Evolutionary conservation across 148 eudicot species (phyloP).

Genomic region (Cornus controversa): DNA sequence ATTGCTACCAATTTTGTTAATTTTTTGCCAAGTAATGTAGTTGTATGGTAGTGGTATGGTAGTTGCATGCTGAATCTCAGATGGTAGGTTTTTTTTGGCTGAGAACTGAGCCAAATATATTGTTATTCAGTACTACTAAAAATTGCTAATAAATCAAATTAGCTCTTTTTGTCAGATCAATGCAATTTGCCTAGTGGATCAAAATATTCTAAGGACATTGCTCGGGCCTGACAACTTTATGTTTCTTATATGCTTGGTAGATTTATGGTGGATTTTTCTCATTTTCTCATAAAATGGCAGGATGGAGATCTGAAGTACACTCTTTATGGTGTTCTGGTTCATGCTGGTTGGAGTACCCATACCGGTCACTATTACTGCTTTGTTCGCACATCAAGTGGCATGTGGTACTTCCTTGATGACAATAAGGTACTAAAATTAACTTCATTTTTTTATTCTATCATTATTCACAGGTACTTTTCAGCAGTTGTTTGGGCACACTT

Average conservation of each 20-base stretch:
- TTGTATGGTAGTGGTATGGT: not conserved
- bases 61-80: not conserved
- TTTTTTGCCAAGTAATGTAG: not conserved
- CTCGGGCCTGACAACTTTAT: not conserved
- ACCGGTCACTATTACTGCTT: slow-evolving; percentile 94
- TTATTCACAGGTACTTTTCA: not conserved
- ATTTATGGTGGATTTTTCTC: not conserved
- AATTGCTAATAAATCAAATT: no score
- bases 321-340: slow-evolving; percentile 95
- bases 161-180: not conserved
- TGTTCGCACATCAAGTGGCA: slow-evolving; percentile 86
- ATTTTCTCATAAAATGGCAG: slow-evolving; percentile 29
- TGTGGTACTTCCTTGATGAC: slow-evolving; percentile 94
- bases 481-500: not conserved
- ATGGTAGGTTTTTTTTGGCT: not conserved
- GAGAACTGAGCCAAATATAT: no score
- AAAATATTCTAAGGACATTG: not conserved
- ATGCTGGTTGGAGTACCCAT: slow-evolving; percentile 90
- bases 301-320: slow-evolving; percentile 86
- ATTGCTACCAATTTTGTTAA: not conserved
- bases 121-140: not conserved
- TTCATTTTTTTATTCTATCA: not conserved
- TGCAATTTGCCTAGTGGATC: not conserved
- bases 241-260: not conserved
- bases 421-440: slow-evolving; percentile 53